phyloP scores from a whole-genome alignment of 441 rosid genomes.

The Francoa sonchifolia region DNA sequence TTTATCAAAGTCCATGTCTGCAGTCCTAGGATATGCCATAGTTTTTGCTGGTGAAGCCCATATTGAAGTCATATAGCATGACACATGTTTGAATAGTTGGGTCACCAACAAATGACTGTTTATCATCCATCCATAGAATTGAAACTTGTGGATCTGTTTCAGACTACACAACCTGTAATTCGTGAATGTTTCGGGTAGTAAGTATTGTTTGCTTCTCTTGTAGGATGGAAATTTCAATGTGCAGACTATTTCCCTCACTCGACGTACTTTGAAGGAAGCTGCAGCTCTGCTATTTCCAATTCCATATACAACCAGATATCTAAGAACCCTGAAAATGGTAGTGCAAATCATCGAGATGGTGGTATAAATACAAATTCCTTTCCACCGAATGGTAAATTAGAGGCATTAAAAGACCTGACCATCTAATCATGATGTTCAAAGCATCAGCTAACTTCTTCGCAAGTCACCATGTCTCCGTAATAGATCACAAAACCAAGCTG shows the following conservation, averaged over 20 bases:
- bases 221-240: slow-evolving; percentile 90
- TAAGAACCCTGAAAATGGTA: slow-evolving; percentile 48
- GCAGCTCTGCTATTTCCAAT: slow-evolving; percentile 44
- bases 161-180: background rate
- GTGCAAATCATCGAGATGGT: slow-evolving; percentile 26
- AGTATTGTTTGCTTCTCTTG: slow-evolving; percentile 1
- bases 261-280: slow-evolving; percentile 63
- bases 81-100: too few relatives aligned
- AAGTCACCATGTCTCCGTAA: slow-evolving; percentile 5
- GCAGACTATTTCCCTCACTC: slow-evolving; percentile 64
- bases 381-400: slow-evolving; percentile 58
- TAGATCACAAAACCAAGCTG: slow-evolving; percentile 10
- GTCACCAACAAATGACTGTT: too few relatives aligned
- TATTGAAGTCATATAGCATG: too few relatives aligned
- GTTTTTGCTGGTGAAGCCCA: background rate
- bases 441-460: slow-evolving; percentile 9
- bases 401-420: slow-evolving; percentile 60
- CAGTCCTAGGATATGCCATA: too few relatives aligned
- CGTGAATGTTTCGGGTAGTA: background rate
- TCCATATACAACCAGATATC: slow-evolving; percentile 31
- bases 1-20: too few relatives aligned
- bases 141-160: too few relatives aligned
- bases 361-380: slow-evolving; percentile 27
- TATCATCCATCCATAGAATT: too few relatives aligned
- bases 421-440: slow-evolving; percentile 27